Evolutionary conservation across 2,329 filamentous ascomycete species (phyloP).

Genomic region (Arthrobotrys conoides): DNA sequence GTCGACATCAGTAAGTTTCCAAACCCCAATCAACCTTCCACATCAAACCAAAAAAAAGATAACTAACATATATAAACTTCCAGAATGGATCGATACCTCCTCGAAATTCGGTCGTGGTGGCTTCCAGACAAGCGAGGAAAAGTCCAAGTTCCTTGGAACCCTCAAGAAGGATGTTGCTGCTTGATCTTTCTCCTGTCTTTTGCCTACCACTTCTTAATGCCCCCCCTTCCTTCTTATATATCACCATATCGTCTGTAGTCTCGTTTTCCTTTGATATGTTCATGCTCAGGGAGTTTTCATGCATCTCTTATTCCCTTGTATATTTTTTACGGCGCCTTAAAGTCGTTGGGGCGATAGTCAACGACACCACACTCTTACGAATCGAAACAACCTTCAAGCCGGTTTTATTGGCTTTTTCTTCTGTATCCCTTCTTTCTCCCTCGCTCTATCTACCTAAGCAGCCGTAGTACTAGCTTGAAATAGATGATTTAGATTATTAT

Average conservation of each 20-base stretch:
- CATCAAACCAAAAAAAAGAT: not conserved
- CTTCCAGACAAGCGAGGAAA: constrained; percentile 98
- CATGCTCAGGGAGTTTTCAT: constrained; percentile 59
- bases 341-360: constrained; percentile 48
- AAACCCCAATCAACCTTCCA: too few species aligned
- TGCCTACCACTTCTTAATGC: constrained; percentile 65
- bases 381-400: constrained; percentile 38
- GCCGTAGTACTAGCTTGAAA: constrained; percentile 28
- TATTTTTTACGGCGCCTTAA: constrained; percentile 54
- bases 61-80: constrained; percentile 29
- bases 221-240: constrained; percentile 62
- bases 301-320: constrained; percentile 50
- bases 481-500: constrained; percentile 30
- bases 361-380: constrained; percentile 47
- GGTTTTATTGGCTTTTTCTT: constrained; percentile 20
- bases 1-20: constrained; percentile 80
- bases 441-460: constrained; percentile 6
- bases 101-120: constrained; percentile 99
- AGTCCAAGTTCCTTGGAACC: constrained; percentile 96
- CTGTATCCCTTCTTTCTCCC: constrained; percentile 24
- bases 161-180: constrained; percentile 96
- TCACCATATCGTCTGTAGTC: constrained; percentile 27
- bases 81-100: constrained; percentile 99
- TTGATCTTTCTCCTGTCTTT: constrained; percentile 67
- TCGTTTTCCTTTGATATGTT: constrained; percentile 46